phyloP scores from a whole-genome alignment of 2,329 filamentous ascomycete genomes.

The Corynespora cassiicola region DNA sequence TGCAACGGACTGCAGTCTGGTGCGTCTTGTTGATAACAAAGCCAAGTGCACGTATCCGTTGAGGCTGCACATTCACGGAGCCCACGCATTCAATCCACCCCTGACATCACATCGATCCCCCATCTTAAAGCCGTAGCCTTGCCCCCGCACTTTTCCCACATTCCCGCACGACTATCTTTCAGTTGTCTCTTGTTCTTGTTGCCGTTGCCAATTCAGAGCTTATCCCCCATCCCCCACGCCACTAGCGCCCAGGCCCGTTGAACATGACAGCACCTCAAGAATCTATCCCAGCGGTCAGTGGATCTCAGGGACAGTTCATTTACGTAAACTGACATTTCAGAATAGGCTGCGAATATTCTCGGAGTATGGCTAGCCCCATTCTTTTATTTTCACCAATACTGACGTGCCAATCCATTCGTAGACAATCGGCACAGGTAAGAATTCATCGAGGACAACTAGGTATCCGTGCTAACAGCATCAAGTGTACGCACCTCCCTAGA shows the following conservation, averaged over 20 bases:
- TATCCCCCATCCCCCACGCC: slow-evolving; percentile 5
- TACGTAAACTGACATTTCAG: slow-evolving; percentile 24
- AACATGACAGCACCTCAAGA: slow-evolving; percentile 40
- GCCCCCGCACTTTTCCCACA: slow-evolving; percentile 5
- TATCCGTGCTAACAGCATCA: slow-evolving; percentile 18
- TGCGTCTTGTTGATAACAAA: slow-evolving; percentile 13
- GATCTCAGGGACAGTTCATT: background rate
- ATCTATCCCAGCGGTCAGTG: slow-evolving; percentile 40
- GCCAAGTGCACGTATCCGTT: slow-evolving; percentile 8
- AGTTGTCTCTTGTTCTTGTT: slow-evolving; percentile 10
- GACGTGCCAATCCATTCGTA: slow-evolving; percentile 17
- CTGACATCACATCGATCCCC: no score
- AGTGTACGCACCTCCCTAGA: slow-evolving; percentile 25
- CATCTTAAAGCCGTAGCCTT: slow-evolving; percentile 17
- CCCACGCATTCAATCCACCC: slow-evolving; percentile 4
- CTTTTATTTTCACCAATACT: slow-evolving; percentile 15
- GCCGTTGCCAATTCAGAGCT: slow-evolving; percentile 8
- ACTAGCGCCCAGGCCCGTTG: background rate
- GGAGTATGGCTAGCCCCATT: slow-evolving; percentile 38
- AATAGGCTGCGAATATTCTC: slow-evolving; percentile 47
- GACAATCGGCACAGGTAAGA: slow-evolving; percentile 48
- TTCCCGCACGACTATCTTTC: slow-evolving; percentile 11
- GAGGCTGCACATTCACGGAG: slow-evolving; percentile 6
- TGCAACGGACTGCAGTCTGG: slow-evolving; percentile 9
- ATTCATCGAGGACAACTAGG: background rate